phyloP scores from a whole-genome alignment of 495 filamentous ascomycete species.

The Neurospora sp. region DNA sequence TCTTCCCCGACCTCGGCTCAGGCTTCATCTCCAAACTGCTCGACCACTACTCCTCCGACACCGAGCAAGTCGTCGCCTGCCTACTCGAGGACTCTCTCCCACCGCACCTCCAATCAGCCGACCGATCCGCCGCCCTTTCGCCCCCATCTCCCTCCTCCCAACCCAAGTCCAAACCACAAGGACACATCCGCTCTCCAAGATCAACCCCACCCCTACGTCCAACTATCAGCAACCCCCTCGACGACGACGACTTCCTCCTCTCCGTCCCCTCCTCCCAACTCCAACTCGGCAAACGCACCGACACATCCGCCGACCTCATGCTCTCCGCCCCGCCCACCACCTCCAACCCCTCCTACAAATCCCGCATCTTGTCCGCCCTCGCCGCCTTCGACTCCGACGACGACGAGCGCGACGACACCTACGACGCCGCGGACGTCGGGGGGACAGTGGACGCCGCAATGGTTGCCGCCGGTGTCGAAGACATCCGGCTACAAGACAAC shows the following conservation, averaged over 20 bases:
- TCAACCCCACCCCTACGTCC: slow-evolving; percentile 31
- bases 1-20: slow-evolving; percentile 83
- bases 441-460: slow-evolving; percentile 59
- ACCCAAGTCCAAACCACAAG: neutral
- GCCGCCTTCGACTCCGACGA: slow-evolving; percentile 89
- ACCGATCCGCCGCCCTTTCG: slow-evolving; percentile 46
- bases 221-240: slow-evolving; percentile 17
- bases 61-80: slow-evolving; percentile 71
- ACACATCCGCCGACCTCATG: slow-evolving; percentile 53
- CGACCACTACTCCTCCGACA: slow-evolving; percentile 64
- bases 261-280: slow-evolving; percentile 48
- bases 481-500: slow-evolving; percentile 6
- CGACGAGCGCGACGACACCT: slow-evolving; percentile 96
- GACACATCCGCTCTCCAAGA: slow-evolving; percentile 15
- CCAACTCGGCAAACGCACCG: slow-evolving; percentile 60
- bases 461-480: slow-evolving; percentile 20
- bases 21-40: slow-evolving; percentile 72
- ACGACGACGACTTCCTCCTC: slow-evolving; percentile 73
- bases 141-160: slow-evolving; percentile 14
- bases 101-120: slow-evolving; percentile 40
- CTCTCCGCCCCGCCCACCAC: slow-evolving; percentile 40
- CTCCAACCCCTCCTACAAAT: slow-evolving; percentile 47
- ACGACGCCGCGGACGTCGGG: slow-evolving; percentile 84
- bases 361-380: slow-evolving; percentile 82
- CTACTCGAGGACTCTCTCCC: slow-evolving; percentile 78